Conservation (phyloP, 139 green algal species). For the Chlorella sp. region DNA sequence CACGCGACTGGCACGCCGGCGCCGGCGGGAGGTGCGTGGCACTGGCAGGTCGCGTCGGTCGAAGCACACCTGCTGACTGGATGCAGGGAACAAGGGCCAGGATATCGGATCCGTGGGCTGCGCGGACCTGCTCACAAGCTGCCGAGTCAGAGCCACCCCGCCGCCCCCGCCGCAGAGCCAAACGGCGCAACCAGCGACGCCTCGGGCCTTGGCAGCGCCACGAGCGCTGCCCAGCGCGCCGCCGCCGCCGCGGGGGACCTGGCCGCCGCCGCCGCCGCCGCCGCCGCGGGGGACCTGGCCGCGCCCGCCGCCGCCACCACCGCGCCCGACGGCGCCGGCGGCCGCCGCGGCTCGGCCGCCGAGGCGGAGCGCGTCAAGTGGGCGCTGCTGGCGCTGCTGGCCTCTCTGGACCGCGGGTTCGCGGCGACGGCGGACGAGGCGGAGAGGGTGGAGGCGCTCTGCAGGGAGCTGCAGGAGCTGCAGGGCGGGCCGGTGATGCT, state of each 20-base stretch:
- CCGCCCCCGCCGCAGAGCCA: too few relatives aligned
- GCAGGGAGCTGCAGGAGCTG: slow-evolving; percentile 20
- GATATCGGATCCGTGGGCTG: too few relatives aligned
- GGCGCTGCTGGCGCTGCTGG: slow-evolving; percentile 44
- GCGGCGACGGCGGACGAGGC: slow-evolving; percentile 48
- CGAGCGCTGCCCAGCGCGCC: background rate
- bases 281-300: background rate
- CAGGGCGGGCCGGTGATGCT: slow-evolving; percentile 30
- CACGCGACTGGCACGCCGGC: too few relatives aligned
- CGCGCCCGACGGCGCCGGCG: background rate
- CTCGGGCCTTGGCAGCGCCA: too few relatives aligned
- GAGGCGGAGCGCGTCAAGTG: slow-evolving; percentile 29
- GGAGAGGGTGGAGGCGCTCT: slow-evolving; percentile 31
- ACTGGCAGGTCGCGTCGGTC: too few relatives aligned
- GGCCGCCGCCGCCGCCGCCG: background rate
- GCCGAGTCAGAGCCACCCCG: too few relatives aligned
- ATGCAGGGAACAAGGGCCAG: too few relatives aligned
- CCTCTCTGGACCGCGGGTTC: slow-evolving; percentile 53
- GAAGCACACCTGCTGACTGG: too few relatives aligned
- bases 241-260: background rate
- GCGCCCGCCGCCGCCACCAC: background rate
- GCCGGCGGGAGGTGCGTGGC: too few relatives aligned
- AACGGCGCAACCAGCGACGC: too few relatives aligned
- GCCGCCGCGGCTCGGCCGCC: slow-evolving; percentile 3
- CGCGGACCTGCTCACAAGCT: too few relatives aligned